Percentiles rank a stretch among this genome's conserved stretches.
Evolutionary conservation across 2,329 filamentous ascomycete species (phyloP).

Genomic region (Pseudogymnoascus sp.): DNA sequence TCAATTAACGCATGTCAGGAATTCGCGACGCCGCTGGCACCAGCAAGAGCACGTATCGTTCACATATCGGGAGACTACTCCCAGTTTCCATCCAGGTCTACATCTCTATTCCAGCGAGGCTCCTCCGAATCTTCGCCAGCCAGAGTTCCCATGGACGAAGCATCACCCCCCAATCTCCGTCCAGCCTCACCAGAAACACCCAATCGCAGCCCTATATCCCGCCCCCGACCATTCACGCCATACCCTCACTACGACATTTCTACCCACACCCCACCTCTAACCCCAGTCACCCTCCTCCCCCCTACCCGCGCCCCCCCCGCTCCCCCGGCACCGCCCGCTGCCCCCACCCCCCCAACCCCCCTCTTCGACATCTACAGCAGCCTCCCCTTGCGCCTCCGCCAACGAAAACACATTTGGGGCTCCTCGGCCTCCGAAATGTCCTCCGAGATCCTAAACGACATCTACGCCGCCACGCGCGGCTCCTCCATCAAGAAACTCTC

Average conservation of each 20-base stretch:
- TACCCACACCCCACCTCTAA: background rate
- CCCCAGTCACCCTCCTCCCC: background rate
- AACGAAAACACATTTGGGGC: background rate
- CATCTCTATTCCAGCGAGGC: background rate
- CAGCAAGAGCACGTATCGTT: conserved; percentile 20
- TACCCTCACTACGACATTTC: background rate
- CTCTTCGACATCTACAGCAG: background rate
- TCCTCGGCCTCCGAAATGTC: background rate
- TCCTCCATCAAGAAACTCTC: background rate
- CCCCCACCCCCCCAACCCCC: background rate
- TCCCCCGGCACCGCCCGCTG: background rate
- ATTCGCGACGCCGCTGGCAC: conserved; percentile 19
- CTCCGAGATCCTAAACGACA: background rate
- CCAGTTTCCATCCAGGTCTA: background rate
- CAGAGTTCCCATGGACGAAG: background rate
- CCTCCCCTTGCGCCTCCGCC: background rate
- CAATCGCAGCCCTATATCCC: background rate
- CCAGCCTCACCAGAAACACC: background rate
- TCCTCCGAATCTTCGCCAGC: background rate
- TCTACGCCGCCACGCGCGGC: background rate
- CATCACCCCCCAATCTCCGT: background rate
- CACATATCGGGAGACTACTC: conserved; percentile 11
- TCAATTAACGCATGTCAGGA: conserved; percentile 14
- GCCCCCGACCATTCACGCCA: background rate
- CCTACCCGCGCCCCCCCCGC: background rate